These are phyloP conservation scores for Saprolegnia parasitica DNA, from an alignment of 352 stramenopile genomes.

Conservation along the genomic window DNA sequence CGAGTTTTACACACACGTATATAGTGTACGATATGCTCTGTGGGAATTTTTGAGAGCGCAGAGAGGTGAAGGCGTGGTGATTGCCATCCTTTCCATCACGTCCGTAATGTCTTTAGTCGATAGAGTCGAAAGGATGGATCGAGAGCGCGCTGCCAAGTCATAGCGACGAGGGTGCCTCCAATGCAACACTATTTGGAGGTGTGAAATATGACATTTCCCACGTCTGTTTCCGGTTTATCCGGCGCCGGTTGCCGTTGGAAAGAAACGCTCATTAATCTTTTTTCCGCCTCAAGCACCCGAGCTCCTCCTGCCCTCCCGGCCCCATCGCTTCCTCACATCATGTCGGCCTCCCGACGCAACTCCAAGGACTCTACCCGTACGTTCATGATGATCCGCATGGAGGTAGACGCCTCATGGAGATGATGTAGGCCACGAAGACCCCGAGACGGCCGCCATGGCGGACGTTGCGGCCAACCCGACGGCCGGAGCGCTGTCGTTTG, in stretches of 20 bases:
- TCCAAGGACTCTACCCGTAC: conserved; percentile 21
- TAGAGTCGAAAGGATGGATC: too few relatives aligned
- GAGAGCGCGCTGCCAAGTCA: too few relatives aligned
- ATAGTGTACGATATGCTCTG: too few relatives aligned
- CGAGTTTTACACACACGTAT: too few relatives aligned
- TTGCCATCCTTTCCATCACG: too few relatives aligned
- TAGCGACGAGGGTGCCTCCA: too few relatives aligned
- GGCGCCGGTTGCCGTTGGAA: background rate
- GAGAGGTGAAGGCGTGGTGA: too few relatives aligned
- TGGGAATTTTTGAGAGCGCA: too few relatives aligned
- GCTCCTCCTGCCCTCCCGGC: background rate
- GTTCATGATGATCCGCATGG: background rate
- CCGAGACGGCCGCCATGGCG: conserved; percentile 8
- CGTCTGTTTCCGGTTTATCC: background rate
- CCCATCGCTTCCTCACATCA: background rate
- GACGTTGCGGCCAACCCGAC: background rate
- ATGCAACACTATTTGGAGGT: too few relatives aligned
- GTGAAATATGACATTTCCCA: too few relatives aligned
- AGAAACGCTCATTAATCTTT: background rate
- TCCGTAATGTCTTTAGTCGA: too few relatives aligned
- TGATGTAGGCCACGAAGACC: conserved; percentile 9
- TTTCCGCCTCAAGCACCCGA: background rate
- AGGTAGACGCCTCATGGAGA: background rate
- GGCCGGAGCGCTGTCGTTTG: conserved; percentile 4
- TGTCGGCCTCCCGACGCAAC: conserved; percentile 26